Percentiles rank a stretch among this genome's conserved stretches.
Evolutionary conservation across 768 basidiomycete species (phyloP).

Genomic region (Pleurotus tuber-regium): DNA sequence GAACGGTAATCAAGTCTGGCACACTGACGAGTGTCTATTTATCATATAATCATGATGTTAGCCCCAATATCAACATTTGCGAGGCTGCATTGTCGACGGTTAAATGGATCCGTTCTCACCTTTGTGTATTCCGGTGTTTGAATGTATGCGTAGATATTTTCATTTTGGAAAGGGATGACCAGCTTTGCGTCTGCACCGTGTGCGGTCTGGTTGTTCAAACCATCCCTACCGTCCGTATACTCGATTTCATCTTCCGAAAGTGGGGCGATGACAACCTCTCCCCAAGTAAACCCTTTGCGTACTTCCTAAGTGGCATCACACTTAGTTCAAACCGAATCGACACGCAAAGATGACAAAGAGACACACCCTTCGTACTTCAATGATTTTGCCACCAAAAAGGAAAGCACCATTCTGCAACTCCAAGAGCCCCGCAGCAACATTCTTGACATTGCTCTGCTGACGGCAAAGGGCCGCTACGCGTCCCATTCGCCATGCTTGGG

Average conservation of each 20-base stretch:
- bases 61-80: not conserved
- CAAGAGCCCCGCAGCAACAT: slow-evolving; percentile 24
- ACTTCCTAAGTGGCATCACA: slow-evolving; percentile 34
- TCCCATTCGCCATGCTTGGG: slow-evolving; percentile 63
- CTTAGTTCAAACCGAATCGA: no score
- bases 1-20: slow-evolving; percentile 62
- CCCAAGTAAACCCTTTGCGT: slow-evolving; percentile 34
- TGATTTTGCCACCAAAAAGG: slow-evolving; percentile 60
- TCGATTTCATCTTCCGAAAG: slow-evolving; percentile 30
- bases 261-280: slow-evolving; percentile 27
- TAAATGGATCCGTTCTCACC: slow-evolving; percentile 12
- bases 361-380: slow-evolving; percentile 16
- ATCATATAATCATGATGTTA: not conserved
- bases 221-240: slow-evolving; percentile 13
- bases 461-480: slow-evolving; percentile 53
- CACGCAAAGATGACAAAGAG: not conserved
- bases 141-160: slow-evolving; percentile 51
- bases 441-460: slow-evolving; percentile 32
- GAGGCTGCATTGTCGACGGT: no score
- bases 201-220: not conserved
- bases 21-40: slow-evolving; percentile 50
- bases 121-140: slow-evolving; percentile 27
- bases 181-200: slow-evolving; percentile 28
- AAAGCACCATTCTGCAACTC: slow-evolving; percentile 28
- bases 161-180: slow-evolving; percentile 61